Evolutionary conservation across 805 yeast species (phyloP), one percentile per base, ranked within the genome.

Genomic region (Debaryomyces hansenii): DNA sequence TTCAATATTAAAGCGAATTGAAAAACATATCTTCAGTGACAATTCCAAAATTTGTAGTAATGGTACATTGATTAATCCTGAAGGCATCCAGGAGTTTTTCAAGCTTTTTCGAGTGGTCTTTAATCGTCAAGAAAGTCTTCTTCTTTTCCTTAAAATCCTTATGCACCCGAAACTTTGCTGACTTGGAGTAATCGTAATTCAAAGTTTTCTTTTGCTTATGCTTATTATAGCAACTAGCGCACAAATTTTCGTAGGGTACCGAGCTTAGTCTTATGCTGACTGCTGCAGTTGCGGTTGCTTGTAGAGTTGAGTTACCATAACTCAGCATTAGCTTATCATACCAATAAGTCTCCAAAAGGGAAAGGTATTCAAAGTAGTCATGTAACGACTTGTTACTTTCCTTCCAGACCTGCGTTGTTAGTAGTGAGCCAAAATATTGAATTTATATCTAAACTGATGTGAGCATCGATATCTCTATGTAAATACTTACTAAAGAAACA

Each of bases 361-460:
- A 48, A 32, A 58, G 46, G 33, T 55, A 57, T 34, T 47, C 52
- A 37, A 50, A 56, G 41, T 58, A 58, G 16, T 46, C 41, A 20
- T 50, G 50, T n/a, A 52, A 44, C 5, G 32, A 24, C 8, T 29
- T 32, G 15, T 35, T 42, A 21, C 55, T 44, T 6, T 20, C 37
- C 38, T 53, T 59, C 62, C 63, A 57, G 9, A 49, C 46, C 63
- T 58, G 43, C 11, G 41, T 20, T 34, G 51, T 55, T 50, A 54
- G 51, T 48, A 43, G 20, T 7, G 14, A 9, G 18, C 18, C 7
- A 24, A 24, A 24, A 24, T 24, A 4, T 16, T 16, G 18, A 16
- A 16, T 24, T 24, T 24, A 24, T 24, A 7, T 24, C 27, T 24
- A 7, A 24, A 24, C 2, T 24, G 27, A 4, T 24, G 27, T 24